phyloP scores from a whole-genome alignment of 2,329 filamentous ascomycete species.

The Bipolaris oryzae region DNA sequence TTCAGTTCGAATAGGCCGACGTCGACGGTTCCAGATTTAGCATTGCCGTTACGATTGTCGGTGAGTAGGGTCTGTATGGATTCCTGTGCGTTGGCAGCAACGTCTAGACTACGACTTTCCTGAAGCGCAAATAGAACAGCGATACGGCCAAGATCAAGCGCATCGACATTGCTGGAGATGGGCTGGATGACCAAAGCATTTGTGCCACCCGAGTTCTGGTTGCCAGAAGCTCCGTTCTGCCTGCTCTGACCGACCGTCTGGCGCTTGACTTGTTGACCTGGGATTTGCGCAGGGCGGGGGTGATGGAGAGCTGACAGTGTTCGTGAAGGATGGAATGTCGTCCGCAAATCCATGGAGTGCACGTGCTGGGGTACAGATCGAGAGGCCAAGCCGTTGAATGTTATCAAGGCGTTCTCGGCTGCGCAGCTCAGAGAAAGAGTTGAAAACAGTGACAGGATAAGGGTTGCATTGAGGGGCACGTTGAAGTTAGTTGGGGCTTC shows the following conservation, averaged over 20 bases:
- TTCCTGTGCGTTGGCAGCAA: constrained; percentile 53
- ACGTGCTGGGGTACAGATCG: constrained; percentile 28
- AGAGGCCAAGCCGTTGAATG: constrained; percentile 66
- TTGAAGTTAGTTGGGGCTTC: constrained; percentile 72
- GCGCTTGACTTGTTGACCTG: constrained; percentile 20
- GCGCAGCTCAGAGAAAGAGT: constrained; percentile 77
- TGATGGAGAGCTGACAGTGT: constrained; percentile 33
- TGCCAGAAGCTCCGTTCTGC: constrained; percentile 37
- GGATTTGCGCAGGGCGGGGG: constrained; percentile 24
- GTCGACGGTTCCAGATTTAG: constrained; percentile 33
- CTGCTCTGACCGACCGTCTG: constrained; percentile 41
- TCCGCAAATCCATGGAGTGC: constrained; percentile 29
- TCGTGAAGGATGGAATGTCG: constrained; percentile 27
- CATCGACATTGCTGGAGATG: constrained; percentile 44
- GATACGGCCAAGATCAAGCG: constrained; percentile 54
- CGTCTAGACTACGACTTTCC: constrained; percentile 46
- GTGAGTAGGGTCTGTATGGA: constrained; percentile 49
- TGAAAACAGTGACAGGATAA: constrained; percentile 78
- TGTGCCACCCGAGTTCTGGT: constrained; percentile 18
- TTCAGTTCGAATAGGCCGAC: constrained; percentile 41
- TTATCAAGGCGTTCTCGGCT: constrained; percentile 85
- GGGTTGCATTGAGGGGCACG: constrained; percentile 72
- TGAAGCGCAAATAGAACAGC: constrained; percentile 55
- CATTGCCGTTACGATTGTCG: constrained; percentile 36
- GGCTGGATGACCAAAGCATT: constrained; percentile 33